A percentile compares a stretch with the other conserved stretches of the same genome.
Conservation (phyloP, 129 eudicot genomes). For the Flaveria bidentis region DNA sequence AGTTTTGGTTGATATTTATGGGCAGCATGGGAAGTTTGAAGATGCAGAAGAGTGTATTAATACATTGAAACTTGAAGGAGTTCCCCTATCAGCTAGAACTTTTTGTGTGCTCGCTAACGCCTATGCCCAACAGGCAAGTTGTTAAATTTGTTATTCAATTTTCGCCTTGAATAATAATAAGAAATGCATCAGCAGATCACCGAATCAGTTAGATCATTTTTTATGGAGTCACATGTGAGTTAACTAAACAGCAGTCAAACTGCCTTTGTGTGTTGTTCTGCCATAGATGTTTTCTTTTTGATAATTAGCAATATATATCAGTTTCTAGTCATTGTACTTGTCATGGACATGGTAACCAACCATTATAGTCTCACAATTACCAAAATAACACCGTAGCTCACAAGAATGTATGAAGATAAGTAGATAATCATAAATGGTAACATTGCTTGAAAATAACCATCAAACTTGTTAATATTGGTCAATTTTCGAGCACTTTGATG, state of each 20-base stretch:
- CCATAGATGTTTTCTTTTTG: neutral
- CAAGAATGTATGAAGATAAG: neutral
- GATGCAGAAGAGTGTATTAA: slow-evolving; percentile 61
- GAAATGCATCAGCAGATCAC: neutral
- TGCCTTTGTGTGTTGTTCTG: neutral
- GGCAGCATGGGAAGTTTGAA: slow-evolving; percentile 78
- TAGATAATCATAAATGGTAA: neutral
- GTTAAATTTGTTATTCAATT: neutral
- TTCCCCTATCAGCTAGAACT: slow-evolving; percentile 59
- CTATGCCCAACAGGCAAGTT: slow-evolving; percentile 83
- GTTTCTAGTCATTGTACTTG: neutral
- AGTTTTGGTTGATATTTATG: slow-evolving; percentile 83
- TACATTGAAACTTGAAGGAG: slow-evolving; percentile 58
- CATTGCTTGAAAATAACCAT: neutral
- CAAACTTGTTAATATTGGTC: neutral
- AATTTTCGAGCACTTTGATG: neutral
- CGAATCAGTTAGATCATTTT: neutral
- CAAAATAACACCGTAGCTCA: neutral
- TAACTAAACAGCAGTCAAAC: no score
- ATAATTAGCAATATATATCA: neutral
- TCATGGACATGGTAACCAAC: neutral
- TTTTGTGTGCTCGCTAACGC: slow-evolving; percentile 86
- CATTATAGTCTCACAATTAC: neutral
- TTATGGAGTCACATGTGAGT: neutral
- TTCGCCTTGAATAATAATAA: neutral